Percentiles rank a stretch among this genome's conserved stretches.
Evolutionary conservation across 495 filamentous ascomycete species (phyloP).

Genomic region (Trichoderma virens): DNA sequence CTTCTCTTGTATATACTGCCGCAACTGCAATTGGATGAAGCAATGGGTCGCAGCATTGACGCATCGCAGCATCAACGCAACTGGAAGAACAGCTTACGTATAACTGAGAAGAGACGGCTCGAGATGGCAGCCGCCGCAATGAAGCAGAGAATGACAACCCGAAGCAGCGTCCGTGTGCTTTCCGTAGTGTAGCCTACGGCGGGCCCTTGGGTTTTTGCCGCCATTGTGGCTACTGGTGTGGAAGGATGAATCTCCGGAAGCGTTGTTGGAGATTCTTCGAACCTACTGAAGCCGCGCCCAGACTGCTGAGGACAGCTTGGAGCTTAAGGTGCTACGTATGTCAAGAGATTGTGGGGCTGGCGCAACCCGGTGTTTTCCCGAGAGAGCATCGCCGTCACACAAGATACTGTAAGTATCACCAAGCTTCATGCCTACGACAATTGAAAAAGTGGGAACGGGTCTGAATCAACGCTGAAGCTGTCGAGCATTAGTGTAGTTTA

Average conservation of each 20-base stretch:
- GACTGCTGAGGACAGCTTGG: slow-evolving; percentile 34
- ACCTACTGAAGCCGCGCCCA: neutral
- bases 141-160: slow-evolving; percentile 83
- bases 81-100: slow-evolving; percentile 55
- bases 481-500: neutral
- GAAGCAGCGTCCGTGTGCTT: slow-evolving; percentile 78
- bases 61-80: neutral
- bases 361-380: neutral
- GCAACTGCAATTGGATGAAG: slow-evolving; percentile 7
- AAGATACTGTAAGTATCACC: neutral
- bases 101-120: slow-evolving; percentile 95
- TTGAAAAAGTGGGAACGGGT: slow-evolving; percentile 2
- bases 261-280: slow-evolving; percentile 22
- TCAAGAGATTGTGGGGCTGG: slow-evolving; percentile 3
- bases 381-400: neutral
- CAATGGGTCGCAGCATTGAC: neutral
- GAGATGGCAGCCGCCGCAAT: slow-evolving; percentile 90
- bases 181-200: slow-evolving; percentile 38
- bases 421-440: neutral
- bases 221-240: slow-evolving; percentile 27
- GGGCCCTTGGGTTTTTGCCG: slow-evolving; percentile 27
- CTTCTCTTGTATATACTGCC: neutral
- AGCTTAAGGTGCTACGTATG: slow-evolving; percentile 22
- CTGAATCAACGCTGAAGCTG: neutral
- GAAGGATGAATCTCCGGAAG: slow-evolving; percentile 10